Conservation (phyloP, 495 filamentous ascomycete species). For the Podospora anserina region DNA sequence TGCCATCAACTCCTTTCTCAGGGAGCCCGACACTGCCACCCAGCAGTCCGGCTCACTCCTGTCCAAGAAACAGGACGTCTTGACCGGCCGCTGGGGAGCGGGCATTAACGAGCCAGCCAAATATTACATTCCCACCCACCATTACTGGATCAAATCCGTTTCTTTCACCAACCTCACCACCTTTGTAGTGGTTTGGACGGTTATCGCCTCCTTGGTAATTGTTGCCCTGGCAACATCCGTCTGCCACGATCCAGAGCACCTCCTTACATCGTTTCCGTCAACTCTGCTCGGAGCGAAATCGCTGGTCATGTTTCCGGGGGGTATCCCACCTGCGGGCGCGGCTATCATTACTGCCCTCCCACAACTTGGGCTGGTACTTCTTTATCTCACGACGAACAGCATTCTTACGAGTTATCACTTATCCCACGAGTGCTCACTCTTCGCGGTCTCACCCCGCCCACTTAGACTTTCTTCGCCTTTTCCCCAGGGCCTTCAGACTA, state of each 20-base stretch:
- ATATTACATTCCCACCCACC: slow-evolving; percentile 38
- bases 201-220: slow-evolving; percentile 28
- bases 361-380: slow-evolving; percentile 39
- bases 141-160: slow-evolving; percentile 43
- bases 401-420: slow-evolving; percentile 41
- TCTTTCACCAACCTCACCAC: slow-evolving; percentile 38
- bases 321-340: slow-evolving; percentile 18
- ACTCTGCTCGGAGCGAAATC: slow-evolving; percentile 9
- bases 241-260: slow-evolving; percentile 17
- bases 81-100: slow-evolving; percentile 38
- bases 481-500: slow-evolving; percentile 32
- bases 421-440: slow-evolving; percentile 44
- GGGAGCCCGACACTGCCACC: slow-evolving; percentile 38
- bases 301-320: slow-evolving; percentile 22
- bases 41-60: slow-evolving; percentile 36
- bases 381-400: slow-evolving; percentile 43
- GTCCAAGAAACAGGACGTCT: slow-evolving; percentile 42
- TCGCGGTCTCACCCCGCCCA: slow-evolving; percentile 28
- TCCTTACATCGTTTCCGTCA: slow-evolving; percentile 35
- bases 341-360: slow-evolving; percentile 37
- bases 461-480: slow-evolving; percentile 38
- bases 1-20: slow-evolving; percentile 46
- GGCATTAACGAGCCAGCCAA: slow-evolving; percentile 24
- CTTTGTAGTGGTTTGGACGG: slow-evolving; percentile 30
- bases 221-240: slow-evolving; percentile 32